Evolutionary conservation across 176 grass and related monocot species (phyloP).

Genomic region (Panicum miliaceum): DNA sequence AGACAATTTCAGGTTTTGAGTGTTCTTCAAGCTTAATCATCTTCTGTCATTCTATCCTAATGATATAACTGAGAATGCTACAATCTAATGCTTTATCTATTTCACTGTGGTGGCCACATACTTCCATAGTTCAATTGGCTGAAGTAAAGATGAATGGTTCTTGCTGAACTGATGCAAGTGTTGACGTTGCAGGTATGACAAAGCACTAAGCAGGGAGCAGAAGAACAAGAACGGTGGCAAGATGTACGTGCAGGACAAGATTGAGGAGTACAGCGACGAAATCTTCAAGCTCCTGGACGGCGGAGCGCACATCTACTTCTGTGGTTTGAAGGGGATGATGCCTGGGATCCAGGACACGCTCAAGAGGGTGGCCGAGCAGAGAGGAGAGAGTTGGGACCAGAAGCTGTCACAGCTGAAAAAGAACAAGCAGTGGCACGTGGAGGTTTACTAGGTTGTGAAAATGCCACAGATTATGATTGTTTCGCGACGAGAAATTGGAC

Average conservation of each 20-base stretch:
- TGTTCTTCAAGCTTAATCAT: background rate
- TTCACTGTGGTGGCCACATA: background rate
- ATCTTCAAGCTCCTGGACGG: conserved; percentile 84
- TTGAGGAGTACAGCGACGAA: conserved; percentile 91
- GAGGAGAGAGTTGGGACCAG: conserved; percentile 89
- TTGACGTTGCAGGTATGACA: conserved; percentile 69
- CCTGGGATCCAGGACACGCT: conserved; percentile 89
- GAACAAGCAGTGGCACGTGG: conserved; percentile 96
- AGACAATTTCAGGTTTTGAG: conserved; percentile 72
- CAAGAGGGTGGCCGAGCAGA: conserved; percentile 84
- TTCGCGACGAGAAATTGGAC: background rate
- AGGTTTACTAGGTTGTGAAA: conserved; percentile 64
- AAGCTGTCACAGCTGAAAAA: conserved; percentile 87
- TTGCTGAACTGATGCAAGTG: conserved; percentile 26
- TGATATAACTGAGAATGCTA: conserved; percentile 6
- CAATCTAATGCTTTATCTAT: background rate
- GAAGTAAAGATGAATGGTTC: background rate
- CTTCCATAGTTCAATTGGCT: background rate
- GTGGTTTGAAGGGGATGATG: conserved; percentile 98
- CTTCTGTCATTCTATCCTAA: conserved; percentile 6
- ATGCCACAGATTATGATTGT: conserved; percentile 7
- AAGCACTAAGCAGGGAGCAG: conserved; percentile 84
- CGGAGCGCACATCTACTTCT: conserved; percentile 88
- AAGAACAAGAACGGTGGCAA: conserved; percentile 78
- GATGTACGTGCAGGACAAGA: conserved; percentile 98